Evolutionary conservation across 2,329 filamentous ascomycete genomes (phyloP).

Genomic region (Hymenoscyphus scutula): DNA sequence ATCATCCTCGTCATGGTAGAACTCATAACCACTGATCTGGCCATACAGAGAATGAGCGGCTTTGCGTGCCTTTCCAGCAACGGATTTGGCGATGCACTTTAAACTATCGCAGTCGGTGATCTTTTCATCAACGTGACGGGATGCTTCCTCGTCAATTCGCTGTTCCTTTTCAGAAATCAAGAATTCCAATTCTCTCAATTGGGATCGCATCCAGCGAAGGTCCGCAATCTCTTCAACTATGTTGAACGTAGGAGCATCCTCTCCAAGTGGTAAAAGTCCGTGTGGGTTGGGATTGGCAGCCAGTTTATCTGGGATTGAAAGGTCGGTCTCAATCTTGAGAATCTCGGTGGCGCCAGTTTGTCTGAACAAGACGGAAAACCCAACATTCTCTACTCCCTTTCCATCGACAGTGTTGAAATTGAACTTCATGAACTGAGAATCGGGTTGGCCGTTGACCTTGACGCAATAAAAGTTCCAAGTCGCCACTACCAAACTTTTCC

Average conservation of each 20-base stretch:
- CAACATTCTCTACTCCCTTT: constrained; percentile 39
- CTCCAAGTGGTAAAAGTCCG: constrained; percentile 19
- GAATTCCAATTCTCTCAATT: constrained; percentile 43
- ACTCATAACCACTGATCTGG: constrained; percentile 26
- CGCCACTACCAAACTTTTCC: constrained; percentile 42
- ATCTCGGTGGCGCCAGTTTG: constrained; percentile 45
- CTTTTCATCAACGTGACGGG: constrained; percentile 37
- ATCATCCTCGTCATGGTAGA: constrained; percentile 18
- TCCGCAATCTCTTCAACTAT: constrained; percentile 46
- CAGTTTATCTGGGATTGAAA: constrained; percentile 35
- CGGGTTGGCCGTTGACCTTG: constrained; percentile 39
- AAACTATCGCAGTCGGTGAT: constrained; percentile 42
- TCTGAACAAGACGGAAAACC: constrained; percentile 46
- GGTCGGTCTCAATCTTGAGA: constrained; percentile 43
- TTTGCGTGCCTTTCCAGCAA: constrained; percentile 42
- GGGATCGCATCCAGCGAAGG: constrained; percentile 43
- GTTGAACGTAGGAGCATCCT: constrained; percentile 25
- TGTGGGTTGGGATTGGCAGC: constrained; percentile 23
- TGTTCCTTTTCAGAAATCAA: constrained; percentile 44
- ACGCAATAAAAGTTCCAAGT: constrained; percentile 50
- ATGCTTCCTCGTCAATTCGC: constrained; percentile 34
- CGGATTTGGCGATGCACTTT: constrained; percentile 44
- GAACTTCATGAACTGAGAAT: constrained; percentile 47
- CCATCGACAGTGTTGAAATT: constrained; percentile 45
- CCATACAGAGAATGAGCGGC: constrained; percentile 38